These are phyloP conservation scores for Apostasia ramifera DNA, from an alignment of 106 monocot species.

Conservation along the genomic window DNA sequence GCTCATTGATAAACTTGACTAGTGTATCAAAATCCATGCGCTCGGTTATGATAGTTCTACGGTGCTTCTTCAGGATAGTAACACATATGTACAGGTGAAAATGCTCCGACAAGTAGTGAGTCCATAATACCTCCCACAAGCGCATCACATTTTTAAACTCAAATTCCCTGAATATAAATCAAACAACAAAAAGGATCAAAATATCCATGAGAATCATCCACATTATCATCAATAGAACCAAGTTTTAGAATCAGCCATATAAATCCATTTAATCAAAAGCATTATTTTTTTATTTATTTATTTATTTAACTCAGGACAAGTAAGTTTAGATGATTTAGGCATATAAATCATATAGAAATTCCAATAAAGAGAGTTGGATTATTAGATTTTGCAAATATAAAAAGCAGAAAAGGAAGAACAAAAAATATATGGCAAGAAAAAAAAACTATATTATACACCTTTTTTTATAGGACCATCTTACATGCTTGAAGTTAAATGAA, in stretches of 20 bases:
- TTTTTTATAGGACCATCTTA: no score
- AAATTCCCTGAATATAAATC: conserved; percentile 56
- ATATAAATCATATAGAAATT: background rate
- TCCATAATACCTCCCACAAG: conserved; percentile 95
- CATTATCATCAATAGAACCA: background rate
- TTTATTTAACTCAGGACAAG: background rate
- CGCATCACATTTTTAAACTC: conserved; percentile 64
- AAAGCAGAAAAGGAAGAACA: no score
- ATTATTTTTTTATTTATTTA: no score
- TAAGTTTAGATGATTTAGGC: background rate
- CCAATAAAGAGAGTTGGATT: background rate
- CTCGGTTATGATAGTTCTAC: conserved; percentile 55
- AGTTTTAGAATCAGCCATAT: background rate
- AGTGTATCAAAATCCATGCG: conserved; percentile 94
- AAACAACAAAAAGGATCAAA: background rate
- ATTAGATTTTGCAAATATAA: no score
- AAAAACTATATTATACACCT: no score
- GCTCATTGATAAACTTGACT: conserved; percentile 91
- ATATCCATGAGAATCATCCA: background rate
- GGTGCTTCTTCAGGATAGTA: conserved; percentile 70
- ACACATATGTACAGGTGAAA: conserved; percentile 90
- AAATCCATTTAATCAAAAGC: background rate
- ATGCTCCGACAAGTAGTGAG: conserved; percentile 80
- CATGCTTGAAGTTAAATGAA: no score
- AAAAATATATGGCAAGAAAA: no score